Evolutionary conservation across 768 basidiomycete species (phyloP).

Genomic region (Rhodotorula taiwanensis): DNA sequence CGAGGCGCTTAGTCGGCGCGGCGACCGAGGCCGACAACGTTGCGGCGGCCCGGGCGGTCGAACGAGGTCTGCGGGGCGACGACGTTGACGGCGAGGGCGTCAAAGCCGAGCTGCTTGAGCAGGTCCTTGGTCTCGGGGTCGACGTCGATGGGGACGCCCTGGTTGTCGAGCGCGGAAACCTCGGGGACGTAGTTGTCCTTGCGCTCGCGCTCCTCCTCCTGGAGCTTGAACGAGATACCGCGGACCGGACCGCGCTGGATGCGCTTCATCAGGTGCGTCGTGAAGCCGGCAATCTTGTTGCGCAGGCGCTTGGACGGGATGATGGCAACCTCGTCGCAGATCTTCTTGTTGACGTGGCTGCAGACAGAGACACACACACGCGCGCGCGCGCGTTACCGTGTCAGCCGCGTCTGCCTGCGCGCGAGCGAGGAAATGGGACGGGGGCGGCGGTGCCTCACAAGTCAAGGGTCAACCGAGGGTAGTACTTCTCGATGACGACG

Average conservation of each 20-base stretch:
- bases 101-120: constrained; percentile 87
- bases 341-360: constrained; percentile 43
- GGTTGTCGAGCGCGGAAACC: constrained; percentile 85
- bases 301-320: constrained; percentile 98
- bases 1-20: constrained; percentile 7
- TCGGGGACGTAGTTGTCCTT: constrained; percentile 99
- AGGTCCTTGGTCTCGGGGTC: constrained; percentile 92
- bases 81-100: constrained; percentile 72
- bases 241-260: constrained; percentile 97
- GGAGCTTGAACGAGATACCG: constrained; percentile 99
- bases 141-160: constrained; percentile 66
- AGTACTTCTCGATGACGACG: constrained; percentile 99
- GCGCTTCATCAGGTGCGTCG: constrained; percentile 99
- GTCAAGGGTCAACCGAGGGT: constrained; percentile 97
- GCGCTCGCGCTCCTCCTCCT: constrained; percentile 97
- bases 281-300: constrained; percentile 99
- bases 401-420: neutral
- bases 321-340: constrained; percentile 57
- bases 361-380: neutral
- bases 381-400: too few relatives aligned
- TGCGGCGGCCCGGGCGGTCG: constrained; percentile 35
- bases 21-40: constrained; percentile 33
- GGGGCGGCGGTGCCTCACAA: constrained; percentile 58
- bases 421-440: neutral
- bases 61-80: constrained; percentile 49